Conservation (phyloP, 495 filamentous ascomycete genomes). For the Pyrenula massariospora region DNA sequence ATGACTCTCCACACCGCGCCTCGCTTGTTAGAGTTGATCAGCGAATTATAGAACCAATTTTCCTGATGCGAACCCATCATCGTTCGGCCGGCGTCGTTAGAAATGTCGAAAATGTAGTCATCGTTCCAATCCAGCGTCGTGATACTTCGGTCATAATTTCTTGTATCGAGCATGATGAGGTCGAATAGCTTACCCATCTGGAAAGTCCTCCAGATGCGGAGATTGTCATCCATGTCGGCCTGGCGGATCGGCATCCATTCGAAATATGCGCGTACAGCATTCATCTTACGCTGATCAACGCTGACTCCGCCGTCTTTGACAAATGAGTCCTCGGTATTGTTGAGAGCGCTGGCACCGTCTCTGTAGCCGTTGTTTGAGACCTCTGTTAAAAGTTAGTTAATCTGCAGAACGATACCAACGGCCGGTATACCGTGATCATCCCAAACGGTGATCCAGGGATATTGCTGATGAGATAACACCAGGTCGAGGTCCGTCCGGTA, state of each 20-base stretch:
- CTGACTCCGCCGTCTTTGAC: constrained; percentile 43
- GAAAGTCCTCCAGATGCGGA: constrained; percentile 59
- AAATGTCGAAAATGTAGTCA: constrained; percentile 40
- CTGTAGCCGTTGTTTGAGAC: constrained; percentile 53
- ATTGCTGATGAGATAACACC: constrained; percentile 40
- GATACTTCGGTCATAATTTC: constrained; percentile 50
- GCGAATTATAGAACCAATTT: constrained; percentile 52
- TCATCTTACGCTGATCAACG: constrained; percentile 56
- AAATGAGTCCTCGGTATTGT: constrained; percentile 52
- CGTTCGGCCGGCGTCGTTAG: constrained; percentile 43
- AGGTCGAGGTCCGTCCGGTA: constrained; percentile 54
- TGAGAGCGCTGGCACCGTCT: constrained; percentile 38
- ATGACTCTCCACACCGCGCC: constrained; percentile 51
- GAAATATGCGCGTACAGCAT: constrained; percentile 59
- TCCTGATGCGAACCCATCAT: constrained; percentile 58
- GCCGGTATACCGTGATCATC: constrained; percentile 45
- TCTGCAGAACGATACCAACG: not conserved
- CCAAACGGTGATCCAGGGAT: constrained; percentile 61
- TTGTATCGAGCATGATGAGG: constrained; percentile 58
- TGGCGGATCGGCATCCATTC: constrained; percentile 49
- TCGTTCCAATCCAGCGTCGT: constrained; percentile 39
- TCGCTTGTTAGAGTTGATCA: constrained; percentile 36
- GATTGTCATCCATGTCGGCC: constrained; percentile 57
- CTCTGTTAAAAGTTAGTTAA: constrained; percentile 20
- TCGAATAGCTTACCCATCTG: constrained; percentile 52